Percentiles rank a stretch among this genome's conserved stretches.
These are phyloP conservation scores for Ophiostoma montium DNA, from an alignment of 2,329 filamentous ascomycete genomes.

Conservation along the genomic window DNA sequence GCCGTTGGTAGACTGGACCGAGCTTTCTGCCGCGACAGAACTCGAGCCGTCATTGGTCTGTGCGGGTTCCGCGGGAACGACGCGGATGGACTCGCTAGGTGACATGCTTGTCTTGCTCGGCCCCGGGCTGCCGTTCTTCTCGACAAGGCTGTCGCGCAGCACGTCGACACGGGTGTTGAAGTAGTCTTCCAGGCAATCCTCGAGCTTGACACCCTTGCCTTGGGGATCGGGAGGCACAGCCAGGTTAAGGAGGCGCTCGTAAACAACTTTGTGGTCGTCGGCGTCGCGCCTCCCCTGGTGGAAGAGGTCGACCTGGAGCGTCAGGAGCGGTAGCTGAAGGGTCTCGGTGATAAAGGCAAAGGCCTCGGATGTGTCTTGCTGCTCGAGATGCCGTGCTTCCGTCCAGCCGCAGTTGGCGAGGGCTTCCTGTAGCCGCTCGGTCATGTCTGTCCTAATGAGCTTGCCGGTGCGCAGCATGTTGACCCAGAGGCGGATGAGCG, in stretches of 20 bases:
- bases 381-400: slow-evolving; percentile 60
- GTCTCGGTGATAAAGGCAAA: slow-evolving; percentile 91
- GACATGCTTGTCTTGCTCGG: slow-evolving; percentile 17
- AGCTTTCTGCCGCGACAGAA: background rate
- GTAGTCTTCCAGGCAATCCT: slow-evolving; percentile 85
- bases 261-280: slow-evolving; percentile 89
- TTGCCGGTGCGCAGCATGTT: slow-evolving; percentile 79
- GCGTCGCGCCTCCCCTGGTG: slow-evolving; percentile 69
- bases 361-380: slow-evolving; percentile 92
- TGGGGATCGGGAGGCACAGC: slow-evolving; percentile 69
- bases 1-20: background rate
- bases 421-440: slow-evolving; percentile 52
- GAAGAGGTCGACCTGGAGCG: slow-evolving; percentile 86
- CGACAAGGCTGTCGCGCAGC: slow-evolving; percentile 51
- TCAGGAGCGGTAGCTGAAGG: slow-evolving; percentile 73
- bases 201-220: slow-evolving; percentile 59
- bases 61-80: slow-evolving; percentile 17
- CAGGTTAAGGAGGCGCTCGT: slow-evolving; percentile 79
- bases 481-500: slow-evolving; percentile 75
- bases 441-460: slow-evolving; percentile 69
- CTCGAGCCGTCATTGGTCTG: background rate
- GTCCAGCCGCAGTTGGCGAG: slow-evolving; percentile 79
- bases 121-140: slow-evolving; percentile 26
- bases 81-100: slow-evolving; percentile 21
- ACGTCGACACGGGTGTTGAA: slow-evolving; percentile 94